Percentiles rank a stretch among this genome's conserved stretches.
These are phyloP conservation scores for Cutaneotrichosporon dermatis DNA, from an alignment of 1,284 basidiomycete species.

Conservation along the genomic window DNA sequence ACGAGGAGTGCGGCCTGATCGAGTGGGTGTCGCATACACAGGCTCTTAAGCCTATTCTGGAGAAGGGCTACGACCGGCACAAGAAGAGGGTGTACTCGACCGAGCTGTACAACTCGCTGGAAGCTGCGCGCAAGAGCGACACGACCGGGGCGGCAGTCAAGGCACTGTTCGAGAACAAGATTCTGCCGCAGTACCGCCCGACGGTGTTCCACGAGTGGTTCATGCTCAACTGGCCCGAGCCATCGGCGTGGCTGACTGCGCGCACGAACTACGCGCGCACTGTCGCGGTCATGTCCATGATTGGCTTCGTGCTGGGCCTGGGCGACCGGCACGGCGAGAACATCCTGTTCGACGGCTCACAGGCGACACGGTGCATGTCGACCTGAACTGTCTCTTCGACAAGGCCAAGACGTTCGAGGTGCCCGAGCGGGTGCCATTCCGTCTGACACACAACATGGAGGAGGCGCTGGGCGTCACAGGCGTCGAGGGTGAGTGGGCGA, in stretches of 20 bases:
- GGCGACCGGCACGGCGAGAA: conserved; percentile 98
- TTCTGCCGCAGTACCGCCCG: conserved; percentile 62
- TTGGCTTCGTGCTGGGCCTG: conserved; percentile 94
- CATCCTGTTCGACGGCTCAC: conserved; percentile 84
- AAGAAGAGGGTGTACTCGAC: conserved; percentile 57
- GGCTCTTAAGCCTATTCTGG: conserved; percentile 74
- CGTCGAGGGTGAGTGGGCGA: conserved; percentile 64
- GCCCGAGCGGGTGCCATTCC: conserved; percentile 90
- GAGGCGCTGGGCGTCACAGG: conserved; percentile 92
- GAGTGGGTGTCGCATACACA: conserved; percentile 98
- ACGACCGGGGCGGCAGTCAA: background rate
- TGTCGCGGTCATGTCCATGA: conserved; percentile 97
- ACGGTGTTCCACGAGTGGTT: conserved; percentile 98
- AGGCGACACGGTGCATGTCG: conserved; percentile 93
- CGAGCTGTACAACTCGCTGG: conserved; percentile 59
- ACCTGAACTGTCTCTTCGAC: conserved; percentile 98
- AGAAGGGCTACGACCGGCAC: conserved; percentile 65
- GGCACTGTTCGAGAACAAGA: conserved; percentile 55
- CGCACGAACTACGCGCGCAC: conserved; percentile 83
- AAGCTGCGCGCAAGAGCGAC: conserved; percentile 8
- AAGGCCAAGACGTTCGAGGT: conserved; percentile 87
- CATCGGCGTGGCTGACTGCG: conserved; percentile 86
- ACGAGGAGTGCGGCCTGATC: conserved; percentile 95
- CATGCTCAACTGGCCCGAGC: conserved; percentile 92
- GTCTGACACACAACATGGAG: conserved; percentile 89